phyloP scores from a whole-genome alignment of 2,329 filamentous ascomycete species.

The Aspergillus transmontanensis region DNA sequence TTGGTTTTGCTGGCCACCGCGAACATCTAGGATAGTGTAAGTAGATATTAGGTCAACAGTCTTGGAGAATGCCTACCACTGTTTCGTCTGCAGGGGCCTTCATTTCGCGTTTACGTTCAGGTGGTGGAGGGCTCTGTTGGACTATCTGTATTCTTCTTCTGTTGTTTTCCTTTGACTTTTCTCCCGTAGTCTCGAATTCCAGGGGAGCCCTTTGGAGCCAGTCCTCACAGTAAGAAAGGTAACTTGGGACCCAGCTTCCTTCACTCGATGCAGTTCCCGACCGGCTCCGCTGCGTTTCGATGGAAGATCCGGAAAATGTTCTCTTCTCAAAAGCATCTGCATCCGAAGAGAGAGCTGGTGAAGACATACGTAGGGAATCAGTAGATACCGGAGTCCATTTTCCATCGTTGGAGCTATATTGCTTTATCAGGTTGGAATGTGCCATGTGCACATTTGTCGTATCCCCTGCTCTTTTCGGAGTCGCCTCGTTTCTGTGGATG shows the following conservation, averaged over 20 bases:
- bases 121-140: slow-evolving; percentile 35
- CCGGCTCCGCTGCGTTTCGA: slow-evolving; percentile 31
- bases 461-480: slow-evolving; percentile 15
- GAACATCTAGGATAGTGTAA: slow-evolving; percentile 28
- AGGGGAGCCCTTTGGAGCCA: slow-evolving; percentile 41
- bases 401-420: slow-evolving; percentile 25
- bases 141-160: slow-evolving; percentile 42
- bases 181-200: slow-evolving; percentile 29
- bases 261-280: slow-evolving; percentile 40
- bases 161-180: slow-evolving; percentile 31
- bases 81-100: slow-evolving; percentile 23
- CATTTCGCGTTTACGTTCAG: slow-evolving; percentile 21
- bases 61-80: slow-evolving; percentile 24
- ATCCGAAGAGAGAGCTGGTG: slow-evolving; percentile 18
- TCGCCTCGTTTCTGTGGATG: slow-evolving; percentile 14
- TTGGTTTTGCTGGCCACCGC: slow-evolving; percentile 40
- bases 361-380: slow-evolving; percentile 15
- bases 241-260: slow-evolving; percentile 41
- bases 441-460: slow-evolving; percentile 37
- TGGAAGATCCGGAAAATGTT: slow-evolving; percentile 24
- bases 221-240: slow-evolving; percentile 39
- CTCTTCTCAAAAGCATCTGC: slow-evolving; percentile 13
- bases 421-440: slow-evolving; percentile 34
- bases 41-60: not conserved
- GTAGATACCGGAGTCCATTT: slow-evolving; percentile 15